These are phyloP conservation scores for Ilex aquifolium DNA, from an alignment of 257 asterid species.

Conservation along the genomic window DNA sequence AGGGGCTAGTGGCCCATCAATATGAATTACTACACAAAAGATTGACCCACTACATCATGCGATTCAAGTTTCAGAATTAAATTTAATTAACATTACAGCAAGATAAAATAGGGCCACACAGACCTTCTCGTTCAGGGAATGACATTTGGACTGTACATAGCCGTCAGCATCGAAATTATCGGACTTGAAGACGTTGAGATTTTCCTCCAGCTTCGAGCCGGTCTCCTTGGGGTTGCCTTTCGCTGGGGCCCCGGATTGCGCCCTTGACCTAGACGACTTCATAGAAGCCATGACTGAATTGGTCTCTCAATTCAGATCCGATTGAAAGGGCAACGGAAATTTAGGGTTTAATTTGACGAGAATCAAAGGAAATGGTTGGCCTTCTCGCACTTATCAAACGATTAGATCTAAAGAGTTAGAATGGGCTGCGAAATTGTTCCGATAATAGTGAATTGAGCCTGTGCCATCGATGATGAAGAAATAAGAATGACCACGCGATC, in stretches of 20 bases:
- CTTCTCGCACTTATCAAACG: no score
- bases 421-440: no score
- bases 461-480: no score
- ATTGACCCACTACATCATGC: no score
- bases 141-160: slow-evolving; percentile 85
- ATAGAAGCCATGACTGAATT: slow-evolving; percentile 59
- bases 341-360: neutral
- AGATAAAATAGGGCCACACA: neutral
- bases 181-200: slow-evolving; percentile 89
- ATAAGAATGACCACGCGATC: no score
- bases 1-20: no score
- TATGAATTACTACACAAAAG: no score
- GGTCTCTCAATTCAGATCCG: slow-evolving; percentile 34
- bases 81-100: no score
- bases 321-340: slow-evolving; percentile 2
- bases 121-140: slow-evolving; percentile 85
- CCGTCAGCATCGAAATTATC: slow-evolving; percentile 88
- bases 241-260: slow-evolving; percentile 48
- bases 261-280: slow-evolving; percentile 82
- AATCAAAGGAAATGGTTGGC: no score
- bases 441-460: no score
- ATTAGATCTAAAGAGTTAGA: no score
- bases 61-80: no score
- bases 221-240: slow-evolving; percentile 55
- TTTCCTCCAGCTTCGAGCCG: slow-evolving; percentile 77